Evolutionary conservation across 2,329 filamentous ascomycete species (phyloP), one percentile per base, ranked within the genome.

Genomic region (Calonectria ilicicola): DNA sequence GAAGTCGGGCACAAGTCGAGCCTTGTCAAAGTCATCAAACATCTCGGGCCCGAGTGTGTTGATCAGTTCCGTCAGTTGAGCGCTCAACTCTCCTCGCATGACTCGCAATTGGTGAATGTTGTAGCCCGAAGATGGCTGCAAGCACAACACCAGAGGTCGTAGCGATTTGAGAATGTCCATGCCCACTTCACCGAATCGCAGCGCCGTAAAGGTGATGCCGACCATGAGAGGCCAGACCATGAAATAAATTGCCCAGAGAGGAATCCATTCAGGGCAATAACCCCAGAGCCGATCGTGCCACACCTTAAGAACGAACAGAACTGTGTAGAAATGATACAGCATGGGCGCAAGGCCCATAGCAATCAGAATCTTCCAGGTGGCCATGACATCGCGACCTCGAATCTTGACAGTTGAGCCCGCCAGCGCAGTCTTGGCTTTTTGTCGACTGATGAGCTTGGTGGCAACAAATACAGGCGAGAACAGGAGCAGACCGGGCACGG

Each of bases 151-250:
- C 12, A 99, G 90, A 7, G 97, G 97, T 12, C 95, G 91, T 19
- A 99, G 89, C 0, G 96, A 98, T 85, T 98, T 99, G 86, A 97
- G 87, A 69, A 99, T 98, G 81, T 99, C 97, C 95, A 99, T 98
- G 65, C 96, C 97, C n/a, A 98, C 93, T 85, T 99, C 97, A 58
- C 97, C 97, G 77, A 98, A 98, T 14, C 97, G 93, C 65, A 99
- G 91, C 8, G 97, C 95, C 5, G 95, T 96, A 83, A 98, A 98
- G 0, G 96, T 98, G 78, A 98, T 93, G 27, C 92, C 90, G 7
- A 96, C 94, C 87, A 98, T 98, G 76, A 97, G 86, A 60, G 95
- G 88, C 86, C 94, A 93, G 63, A 95, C 94, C 46, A 91, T 90
- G 12, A 95, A 82, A 75, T 96, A 92, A 14, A 97, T 90, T 26